Evolutionary conservation across 2,329 filamentous ascomycete genomes (phyloP), one percentile per base, ranked within the genome.

Genomic region (Ceratocystis colombiana): DNA sequence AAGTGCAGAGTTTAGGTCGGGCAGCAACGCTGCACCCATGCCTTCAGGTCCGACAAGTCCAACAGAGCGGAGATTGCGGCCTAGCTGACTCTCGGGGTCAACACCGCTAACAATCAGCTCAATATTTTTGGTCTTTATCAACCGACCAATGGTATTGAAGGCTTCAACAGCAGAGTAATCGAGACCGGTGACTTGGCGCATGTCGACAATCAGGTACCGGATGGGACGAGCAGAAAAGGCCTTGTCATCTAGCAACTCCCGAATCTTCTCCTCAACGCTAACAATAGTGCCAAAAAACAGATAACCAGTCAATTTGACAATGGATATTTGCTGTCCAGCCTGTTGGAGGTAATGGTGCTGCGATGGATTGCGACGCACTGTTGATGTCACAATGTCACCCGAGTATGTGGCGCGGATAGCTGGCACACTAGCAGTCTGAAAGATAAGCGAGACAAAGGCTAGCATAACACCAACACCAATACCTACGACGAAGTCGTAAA

Each of bases 241-340:
- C 68, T 93, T 86, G 37, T 96, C 90, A 33, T 92, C 87, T 61
- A 97, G 86, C 41, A 97, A 78, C 3, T 81, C 84, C 25, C 92
- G 84, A 68, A 97, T 92, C 69, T 88, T 88, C 69, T 90, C 88
- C 75, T 99, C 94, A 0, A 99, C 93, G 61, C 90, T 90, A 64
- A 96, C 93, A 70, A 99, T 96, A 2, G 92, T 97, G 17, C 94
- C 94, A 71, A 99, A 99, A 79, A 99, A 99, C n/a, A 99, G 83
- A 72, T 93, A 97, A 0, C 94, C 93, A 0, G 89, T 88, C 17
- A 99, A 82, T 75, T 97, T 97, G 72, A 96, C 88, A 62, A 97
- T 86, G 67, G 89, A 88, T 44, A 95, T 94, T 73, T 99, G 94
- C 41, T 84, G 83, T 2, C 93, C 92, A 17, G 94, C 92, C 70